Conservation (phyloP, 1,284 basidiomycete species). For the Paramarasmius palmivorus region DNA sequence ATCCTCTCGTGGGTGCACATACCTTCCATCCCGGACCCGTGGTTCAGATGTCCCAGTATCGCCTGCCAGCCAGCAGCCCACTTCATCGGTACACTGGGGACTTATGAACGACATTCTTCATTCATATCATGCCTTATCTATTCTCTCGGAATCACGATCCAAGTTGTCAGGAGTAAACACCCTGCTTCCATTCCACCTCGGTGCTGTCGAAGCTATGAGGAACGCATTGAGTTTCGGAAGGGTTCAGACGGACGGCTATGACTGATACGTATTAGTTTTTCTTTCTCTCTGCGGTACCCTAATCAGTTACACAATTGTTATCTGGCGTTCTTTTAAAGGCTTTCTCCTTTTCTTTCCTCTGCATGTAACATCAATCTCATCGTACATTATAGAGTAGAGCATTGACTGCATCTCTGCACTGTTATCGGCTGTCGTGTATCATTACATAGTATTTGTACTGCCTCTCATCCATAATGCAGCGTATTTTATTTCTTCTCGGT, state of each 20-base stretch:
- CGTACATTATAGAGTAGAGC: no score
- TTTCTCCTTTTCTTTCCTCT: neutral
- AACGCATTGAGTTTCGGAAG: conserved; percentile 26
- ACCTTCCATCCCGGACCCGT: neutral
- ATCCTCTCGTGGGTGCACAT: conserved; percentile 34
- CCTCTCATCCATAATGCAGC: no score
- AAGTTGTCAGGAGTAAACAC: conserved; percentile 42
- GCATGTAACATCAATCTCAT: neutral
- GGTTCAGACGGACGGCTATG: neutral
- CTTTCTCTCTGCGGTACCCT: neutral
- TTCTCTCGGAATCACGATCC: conserved; percentile 57
- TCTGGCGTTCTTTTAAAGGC: neutral
- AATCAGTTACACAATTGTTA: no score
- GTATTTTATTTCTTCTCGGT: no score
- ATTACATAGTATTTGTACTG: no score
- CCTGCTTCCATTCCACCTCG: conserved; percentile 66
- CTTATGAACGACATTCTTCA: conserved; percentile 60
- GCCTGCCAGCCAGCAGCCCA: conserved; percentile 26
- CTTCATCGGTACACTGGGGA: conserved; percentile 22
- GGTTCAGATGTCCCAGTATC: neutral
- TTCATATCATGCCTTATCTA: conserved; percentile 66
- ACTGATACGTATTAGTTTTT: no score
- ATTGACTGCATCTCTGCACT: no score
- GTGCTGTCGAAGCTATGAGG: conserved; percentile 62
- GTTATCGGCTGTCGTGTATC: no score